Conservation (phyloP, 2,329 filamentous ascomycete genomes). For the Penicillium psychrosexuale region DNA sequence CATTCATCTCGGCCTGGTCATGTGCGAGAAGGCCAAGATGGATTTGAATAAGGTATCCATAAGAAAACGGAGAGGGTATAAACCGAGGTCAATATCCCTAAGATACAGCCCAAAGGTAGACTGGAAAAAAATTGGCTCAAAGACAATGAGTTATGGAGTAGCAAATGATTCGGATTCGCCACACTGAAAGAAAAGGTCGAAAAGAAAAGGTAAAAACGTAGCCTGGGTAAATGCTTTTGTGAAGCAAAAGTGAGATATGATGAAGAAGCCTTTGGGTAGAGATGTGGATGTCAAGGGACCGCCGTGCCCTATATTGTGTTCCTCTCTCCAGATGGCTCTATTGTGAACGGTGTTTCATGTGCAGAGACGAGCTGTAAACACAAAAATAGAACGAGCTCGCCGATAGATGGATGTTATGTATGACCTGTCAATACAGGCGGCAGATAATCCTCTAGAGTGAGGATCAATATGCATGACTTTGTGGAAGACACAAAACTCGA, state of each 20-base stretch:
- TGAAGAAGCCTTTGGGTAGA: not conserved
- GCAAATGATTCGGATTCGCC: not conserved
- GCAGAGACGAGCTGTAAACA: constrained; percentile 1
- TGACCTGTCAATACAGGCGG: constrained; percentile 7
- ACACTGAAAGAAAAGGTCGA: not conserved
- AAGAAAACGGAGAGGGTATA: constrained; percentile 18
- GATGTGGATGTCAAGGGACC: not conserved
- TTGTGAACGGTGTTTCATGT: not conserved
- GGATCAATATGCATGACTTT: constrained; percentile 6
- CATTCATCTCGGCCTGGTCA: not conserved
- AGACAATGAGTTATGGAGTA: constrained; percentile 1
- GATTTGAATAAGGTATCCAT: constrained; percentile 9
- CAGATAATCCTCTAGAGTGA: constrained; percentile 4
- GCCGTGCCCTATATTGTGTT: constrained; percentile 3
- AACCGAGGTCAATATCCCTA: constrained; percentile 16
- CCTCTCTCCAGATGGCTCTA: not conserved
- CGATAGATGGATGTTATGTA: constrained; percentile 14
- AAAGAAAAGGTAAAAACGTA: not conserved
- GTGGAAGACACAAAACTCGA: constrained; percentile 3
- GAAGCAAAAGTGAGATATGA: constrained; percentile 1
- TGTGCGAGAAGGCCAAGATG: not conserved
- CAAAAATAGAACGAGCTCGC: constrained; percentile 1
- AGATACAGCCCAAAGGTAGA: constrained; percentile 13
- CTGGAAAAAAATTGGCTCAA: not conserved
- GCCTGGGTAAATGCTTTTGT: not conserved